These are phyloP conservation scores for Thelephora ganbajun DNA, from an alignment of 768 basidiomycete genomes.

Conservation along the genomic window DNA sequence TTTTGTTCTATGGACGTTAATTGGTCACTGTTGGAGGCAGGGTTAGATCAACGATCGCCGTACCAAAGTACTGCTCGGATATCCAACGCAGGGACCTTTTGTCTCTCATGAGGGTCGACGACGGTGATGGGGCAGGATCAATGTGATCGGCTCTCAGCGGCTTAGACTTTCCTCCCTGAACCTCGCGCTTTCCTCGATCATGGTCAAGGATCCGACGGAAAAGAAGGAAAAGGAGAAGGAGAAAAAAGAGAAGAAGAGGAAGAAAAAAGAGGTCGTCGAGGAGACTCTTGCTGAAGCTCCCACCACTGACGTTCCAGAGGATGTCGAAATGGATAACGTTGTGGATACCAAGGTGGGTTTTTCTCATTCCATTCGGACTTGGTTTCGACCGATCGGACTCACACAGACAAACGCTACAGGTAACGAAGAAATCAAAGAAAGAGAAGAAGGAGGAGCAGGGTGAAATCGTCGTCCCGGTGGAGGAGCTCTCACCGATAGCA, in stretches of 20 bases:
- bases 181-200: slow-evolving; percentile 13
- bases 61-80: slow-evolving; percentile 12
- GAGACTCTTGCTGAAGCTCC: slow-evolving; percentile 5
- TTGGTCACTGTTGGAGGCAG: background rate
- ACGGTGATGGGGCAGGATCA: background rate
- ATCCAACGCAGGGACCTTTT: slow-evolving; percentile 10
- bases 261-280: slow-evolving; percentile 12
- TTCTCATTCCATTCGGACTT: slow-evolving; percentile 1
- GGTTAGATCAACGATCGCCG: background rate
- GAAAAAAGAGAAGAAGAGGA: slow-evolving; percentile 38
- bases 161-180: background rate
- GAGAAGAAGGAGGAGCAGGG: slow-evolving; percentile 54
- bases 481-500: slow-evolving; percentile 89
- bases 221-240: slow-evolving; percentile 66
- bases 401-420: slow-evolving; percentile 7
- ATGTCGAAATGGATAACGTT: slow-evolving; percentile 36
- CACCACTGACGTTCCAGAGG: slow-evolving; percentile 18
- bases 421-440: slow-evolving; percentile 30
- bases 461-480: slow-evolving; percentile 52
- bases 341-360: slow-evolving; percentile 19
- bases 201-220: slow-evolving; percentile 67
- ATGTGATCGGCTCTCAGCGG: background rate
- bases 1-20: slow-evolving; percentile 35
- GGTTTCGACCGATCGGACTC: slow-evolving; percentile 7
- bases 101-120: background rate